These are phyloP conservation scores for Gastrolobium villosum DNA, from an alignment of 306 rosid genomes.

Conservation along the genomic window DNA sequence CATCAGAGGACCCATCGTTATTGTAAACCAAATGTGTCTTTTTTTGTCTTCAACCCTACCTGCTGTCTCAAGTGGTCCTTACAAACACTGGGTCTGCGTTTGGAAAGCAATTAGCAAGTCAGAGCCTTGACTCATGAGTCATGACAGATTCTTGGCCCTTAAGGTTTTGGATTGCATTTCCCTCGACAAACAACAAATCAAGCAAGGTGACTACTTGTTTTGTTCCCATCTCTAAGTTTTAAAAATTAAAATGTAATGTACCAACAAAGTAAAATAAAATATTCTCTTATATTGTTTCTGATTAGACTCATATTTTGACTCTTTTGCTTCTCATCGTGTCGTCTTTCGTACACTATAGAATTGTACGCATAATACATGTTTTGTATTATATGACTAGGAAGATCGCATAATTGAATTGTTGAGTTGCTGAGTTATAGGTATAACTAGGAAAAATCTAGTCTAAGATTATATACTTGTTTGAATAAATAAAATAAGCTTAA, in stretches of 20 bases:
- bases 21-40: slow-evolving; percentile 35
- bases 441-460: not conserved
- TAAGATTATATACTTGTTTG: not conserved
- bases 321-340: not conserved
- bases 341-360: not conserved
- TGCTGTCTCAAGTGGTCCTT: not conserved
- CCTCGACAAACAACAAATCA: slow-evolving; percentile 7
- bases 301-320: not conserved
- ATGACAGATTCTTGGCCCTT: not conserved
- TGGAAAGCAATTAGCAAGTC: not conserved
- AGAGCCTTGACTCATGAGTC: not conserved
- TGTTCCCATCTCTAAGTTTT: not conserved
- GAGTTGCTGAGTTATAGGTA: not conserved
- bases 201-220: not conserved
- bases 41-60: slow-evolving; percentile 35
- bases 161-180: slow-evolving; percentile 17
- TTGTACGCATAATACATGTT: not conserved
- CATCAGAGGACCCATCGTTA: slow-evolving; percentile 13
- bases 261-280: not conserved
- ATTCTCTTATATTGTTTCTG: not conserved
- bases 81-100: not conserved
- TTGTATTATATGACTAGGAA: not conserved
- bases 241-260: not conserved
- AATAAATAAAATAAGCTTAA: too few relatives aligned
- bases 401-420: not conserved